These are phyloP conservation scores for Funneliformis mosseae DNA, from an alignment of 192 early-diverging fungal genomes.

Conservation along the genomic window DNA sequence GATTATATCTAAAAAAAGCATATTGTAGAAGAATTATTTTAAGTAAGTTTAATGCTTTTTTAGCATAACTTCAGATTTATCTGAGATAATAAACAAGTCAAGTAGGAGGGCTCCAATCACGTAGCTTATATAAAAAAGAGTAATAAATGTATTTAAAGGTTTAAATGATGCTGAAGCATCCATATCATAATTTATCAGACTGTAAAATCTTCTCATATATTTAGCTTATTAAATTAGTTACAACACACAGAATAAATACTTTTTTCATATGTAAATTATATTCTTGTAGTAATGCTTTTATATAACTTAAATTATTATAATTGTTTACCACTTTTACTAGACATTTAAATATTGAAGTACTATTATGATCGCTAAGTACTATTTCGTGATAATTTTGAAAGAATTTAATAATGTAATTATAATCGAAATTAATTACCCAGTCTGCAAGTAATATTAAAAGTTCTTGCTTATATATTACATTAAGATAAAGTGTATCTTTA, in stretches of 20 bases:
- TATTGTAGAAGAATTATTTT: background rate
- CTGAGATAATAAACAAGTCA: background rate
- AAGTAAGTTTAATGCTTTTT: background rate
- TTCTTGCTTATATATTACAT: too few relatives aligned
- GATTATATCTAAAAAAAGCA: background rate
- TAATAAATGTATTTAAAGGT: background rate
- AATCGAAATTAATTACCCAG: too few relatives aligned
- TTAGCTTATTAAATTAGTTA: background rate
- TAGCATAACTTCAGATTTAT: background rate
- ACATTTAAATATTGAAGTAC: background rate
- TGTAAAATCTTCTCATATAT: background rate
- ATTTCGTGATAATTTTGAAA: too few relatives aligned
- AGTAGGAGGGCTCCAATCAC: background rate
- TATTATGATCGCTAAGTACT: background rate
- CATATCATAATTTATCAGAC: background rate
- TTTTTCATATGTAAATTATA: background rate
- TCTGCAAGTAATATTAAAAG: too few relatives aligned
- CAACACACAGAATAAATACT: background rate
- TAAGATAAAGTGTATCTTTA: background rate
- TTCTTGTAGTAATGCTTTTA: background rate
- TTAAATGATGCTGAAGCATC: background rate
- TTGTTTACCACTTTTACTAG: background rate
- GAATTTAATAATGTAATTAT: too few relatives aligned
- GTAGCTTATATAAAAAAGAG: background rate
- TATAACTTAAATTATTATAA: background rate